These are phyloP conservation scores for Penicillium alfredii DNA, from an alignment of 495 filamentous ascomycete genomes.

Conservation along the genomic window DNA sequence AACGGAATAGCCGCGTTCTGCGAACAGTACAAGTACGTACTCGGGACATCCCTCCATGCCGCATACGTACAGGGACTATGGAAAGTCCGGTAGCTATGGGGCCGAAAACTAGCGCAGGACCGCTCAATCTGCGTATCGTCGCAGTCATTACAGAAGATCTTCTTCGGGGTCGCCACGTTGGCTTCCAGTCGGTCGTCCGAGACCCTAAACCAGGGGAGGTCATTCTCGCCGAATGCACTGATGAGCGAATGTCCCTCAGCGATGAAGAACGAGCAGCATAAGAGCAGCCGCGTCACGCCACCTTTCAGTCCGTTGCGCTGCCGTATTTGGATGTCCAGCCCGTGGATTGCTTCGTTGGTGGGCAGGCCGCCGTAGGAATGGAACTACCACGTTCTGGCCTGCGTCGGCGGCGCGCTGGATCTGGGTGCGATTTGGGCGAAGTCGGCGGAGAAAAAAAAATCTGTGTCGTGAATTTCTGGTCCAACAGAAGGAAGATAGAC, in stretches of 20 bases:
- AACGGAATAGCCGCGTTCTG: constrained; percentile 35
- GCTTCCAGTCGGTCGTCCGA: constrained; percentile 5
- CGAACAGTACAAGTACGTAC: constrained; percentile 45
- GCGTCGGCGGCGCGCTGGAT: constrained; percentile 17
- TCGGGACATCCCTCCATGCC: constrained; percentile 41
- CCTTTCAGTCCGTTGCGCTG: constrained; percentile 24
- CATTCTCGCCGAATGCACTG: constrained; percentile 9
- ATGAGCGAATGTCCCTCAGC: constrained; percentile 10
- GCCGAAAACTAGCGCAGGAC: constrained; percentile 2
- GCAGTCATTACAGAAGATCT: constrained; percentile 3
- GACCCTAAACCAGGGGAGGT: constrained; percentile 12
- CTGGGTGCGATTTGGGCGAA: constrained; percentile 3
- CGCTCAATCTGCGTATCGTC: background rate
- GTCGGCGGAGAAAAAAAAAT: constrained; percentile 6
- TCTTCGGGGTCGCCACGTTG: background rate
- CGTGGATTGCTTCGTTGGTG: constrained; percentile 35
- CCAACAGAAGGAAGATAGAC: constrained; percentile 33
- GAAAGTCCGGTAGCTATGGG: constrained; percentile 13
- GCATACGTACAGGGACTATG: constrained; percentile 29
- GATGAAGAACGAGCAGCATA: constrained; percentile 24
- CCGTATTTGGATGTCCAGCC: constrained; percentile 28
- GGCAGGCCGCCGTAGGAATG: constrained; percentile 37
- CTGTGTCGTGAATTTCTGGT: background rate
- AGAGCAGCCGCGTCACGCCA: constrained; percentile 36
- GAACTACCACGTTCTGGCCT: constrained; percentile 34